A percentile compares a stretch with the other conserved stretches of the same genome.
These are phyloP conservation scores for Chlamydomonas incerta DNA, from an alignment of 139 green algal genomes.

Conservation along the genomic window DNA sequence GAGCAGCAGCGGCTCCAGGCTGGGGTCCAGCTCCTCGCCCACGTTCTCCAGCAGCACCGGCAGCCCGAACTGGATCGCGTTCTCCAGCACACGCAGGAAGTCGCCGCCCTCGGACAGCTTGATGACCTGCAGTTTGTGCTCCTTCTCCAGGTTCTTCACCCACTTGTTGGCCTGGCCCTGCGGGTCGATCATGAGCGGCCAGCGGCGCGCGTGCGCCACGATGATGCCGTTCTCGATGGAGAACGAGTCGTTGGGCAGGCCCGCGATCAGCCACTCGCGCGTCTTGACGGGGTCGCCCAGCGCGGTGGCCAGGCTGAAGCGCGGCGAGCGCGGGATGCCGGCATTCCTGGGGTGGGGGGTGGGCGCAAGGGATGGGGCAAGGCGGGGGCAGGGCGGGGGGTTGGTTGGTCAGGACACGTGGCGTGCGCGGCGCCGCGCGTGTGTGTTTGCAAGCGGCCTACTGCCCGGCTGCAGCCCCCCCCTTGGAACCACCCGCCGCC, in stretches of 20 bases:
- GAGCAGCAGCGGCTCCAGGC: constrained; percentile 81
- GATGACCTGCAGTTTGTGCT: constrained; percentile 69
- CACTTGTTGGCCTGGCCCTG: constrained; percentile 85
- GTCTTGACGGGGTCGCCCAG: constrained; percentile 74
- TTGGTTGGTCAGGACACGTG: too few relatives aligned
- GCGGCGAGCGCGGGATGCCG: constrained; percentile 58
- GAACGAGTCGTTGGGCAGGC: constrained; percentile 77
- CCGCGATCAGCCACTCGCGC: constrained; percentile 74
- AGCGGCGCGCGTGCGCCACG: constrained; percentile 70
- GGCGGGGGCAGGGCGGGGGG: too few relatives aligned
- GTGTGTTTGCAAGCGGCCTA: too few relatives aligned
- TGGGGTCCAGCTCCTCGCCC: constrained; percentile 80
- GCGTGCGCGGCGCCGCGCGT: too few relatives aligned
- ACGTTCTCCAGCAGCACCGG: constrained; percentile 83
- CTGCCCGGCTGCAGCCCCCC: too few relatives aligned
- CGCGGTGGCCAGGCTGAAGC: constrained; percentile 63
- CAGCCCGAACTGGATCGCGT: constrained; percentile 83
- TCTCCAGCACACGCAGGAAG: constrained; percentile 80
- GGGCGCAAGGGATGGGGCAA: too few relatives aligned
- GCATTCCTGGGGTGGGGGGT: constrained; percentile 19
- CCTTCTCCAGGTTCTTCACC: constrained; percentile 77
- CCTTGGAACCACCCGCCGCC: too few relatives aligned
- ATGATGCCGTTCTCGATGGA: constrained; percentile 84
- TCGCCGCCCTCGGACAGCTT: constrained; percentile 77
- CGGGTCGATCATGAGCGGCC: constrained; percentile 79